A percentile compares a stretch with the other conserved stretches of the same genome.
These are phyloP conservation scores for Botrytis hyacinthi DNA, from an alignment of 2,329 filamentous ascomycete genomes.

Conservation along the genomic window DNA sequence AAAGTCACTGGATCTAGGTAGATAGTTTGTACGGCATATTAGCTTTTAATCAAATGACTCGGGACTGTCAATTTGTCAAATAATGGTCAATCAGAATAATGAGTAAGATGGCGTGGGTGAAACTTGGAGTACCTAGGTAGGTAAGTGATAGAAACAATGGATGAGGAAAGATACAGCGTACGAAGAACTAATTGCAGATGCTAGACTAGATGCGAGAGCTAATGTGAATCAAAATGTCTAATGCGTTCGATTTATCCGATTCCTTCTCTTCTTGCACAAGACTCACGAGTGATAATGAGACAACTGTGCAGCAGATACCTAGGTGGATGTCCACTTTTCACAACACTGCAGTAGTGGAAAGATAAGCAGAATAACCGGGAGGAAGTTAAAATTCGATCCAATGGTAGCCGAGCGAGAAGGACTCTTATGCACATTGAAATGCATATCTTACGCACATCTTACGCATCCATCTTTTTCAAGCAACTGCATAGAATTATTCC, in stretches of 20 bases:
- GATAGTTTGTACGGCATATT: not conserved
- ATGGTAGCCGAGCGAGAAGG: conserved; percentile 1
- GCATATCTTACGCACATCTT: not conserved
- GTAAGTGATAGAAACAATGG: not conserved
- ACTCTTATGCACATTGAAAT: not conserved
- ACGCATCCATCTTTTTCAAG: not conserved
- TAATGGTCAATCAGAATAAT: not conserved
- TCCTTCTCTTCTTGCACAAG: not conserved
- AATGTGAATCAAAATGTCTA: not conserved
- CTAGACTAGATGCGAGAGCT: not conserved
- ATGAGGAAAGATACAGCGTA: not conserved
- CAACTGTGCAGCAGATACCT: not conserved
- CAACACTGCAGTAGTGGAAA: not conserved
- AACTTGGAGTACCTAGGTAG: not conserved
- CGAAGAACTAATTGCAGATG: not conserved
- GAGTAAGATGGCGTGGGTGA: conserved; percentile 5
- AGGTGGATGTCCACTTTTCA: not conserved
- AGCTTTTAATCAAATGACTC: conserved; percentile 11
- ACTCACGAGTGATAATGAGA: not conserved
- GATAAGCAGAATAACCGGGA: not conserved
- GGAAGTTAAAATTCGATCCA: not conserved
- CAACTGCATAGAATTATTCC: conserved; percentile 7
- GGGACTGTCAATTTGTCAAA: conserved; percentile 2
- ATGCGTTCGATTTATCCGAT: not conserved
- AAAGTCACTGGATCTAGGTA: not conserved